Percentiles rank a stretch among this genome's conserved stretches.
Conservation (phyloP, 2,329 filamentous ascomycete genomes). For the Diaporthe nobilis region DNA sequence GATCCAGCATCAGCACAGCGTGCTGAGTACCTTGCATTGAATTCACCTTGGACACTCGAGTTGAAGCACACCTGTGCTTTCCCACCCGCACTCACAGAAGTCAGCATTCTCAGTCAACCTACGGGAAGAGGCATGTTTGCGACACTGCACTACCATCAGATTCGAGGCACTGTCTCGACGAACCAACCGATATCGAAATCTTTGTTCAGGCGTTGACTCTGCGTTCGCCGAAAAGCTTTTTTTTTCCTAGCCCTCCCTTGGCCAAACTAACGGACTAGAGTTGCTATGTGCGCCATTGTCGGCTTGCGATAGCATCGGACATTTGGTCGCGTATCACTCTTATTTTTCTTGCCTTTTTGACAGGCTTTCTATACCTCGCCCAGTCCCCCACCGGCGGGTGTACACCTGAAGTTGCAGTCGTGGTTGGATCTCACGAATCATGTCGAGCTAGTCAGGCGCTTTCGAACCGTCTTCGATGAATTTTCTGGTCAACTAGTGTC, state of each 20-base stretch:
- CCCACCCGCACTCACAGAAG: background rate
- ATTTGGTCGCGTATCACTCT: background rate
- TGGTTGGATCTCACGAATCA: slow-evolving; percentile 31
- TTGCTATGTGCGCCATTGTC: slow-evolving; percentile 19
- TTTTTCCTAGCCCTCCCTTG: background rate
- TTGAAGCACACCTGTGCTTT: background rate
- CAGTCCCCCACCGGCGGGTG: background rate
- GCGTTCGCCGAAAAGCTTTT: background rate
- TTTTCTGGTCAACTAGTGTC: slow-evolving; percentile 16
- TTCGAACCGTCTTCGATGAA: slow-evolving; percentile 32
- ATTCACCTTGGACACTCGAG: slow-evolving; percentile 1
- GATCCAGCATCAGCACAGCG: slow-evolving; percentile 21
- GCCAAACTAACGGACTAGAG: background rate
- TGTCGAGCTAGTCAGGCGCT: slow-evolving; percentile 30
- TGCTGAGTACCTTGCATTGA: slow-evolving; percentile 1
- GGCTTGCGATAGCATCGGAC: background rate
- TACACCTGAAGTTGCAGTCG: background rate
- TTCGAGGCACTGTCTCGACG: slow-evolving; percentile 33
- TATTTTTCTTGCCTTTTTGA: background rate
- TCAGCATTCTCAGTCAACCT: background rate
- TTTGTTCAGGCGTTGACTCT: slow-evolving; percentile 13
- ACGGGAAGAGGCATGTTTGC: slow-evolving; percentile 38
- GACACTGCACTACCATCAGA: slow-evolving; percentile 5
- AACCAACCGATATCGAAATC: slow-evolving; percentile 15
- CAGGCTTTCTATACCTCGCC: background rate